These are phyloP conservation scores for Mycena albidolilacea DNA, from an alignment of 768 basidiomycete species.

Conservation along the genomic window DNA sequence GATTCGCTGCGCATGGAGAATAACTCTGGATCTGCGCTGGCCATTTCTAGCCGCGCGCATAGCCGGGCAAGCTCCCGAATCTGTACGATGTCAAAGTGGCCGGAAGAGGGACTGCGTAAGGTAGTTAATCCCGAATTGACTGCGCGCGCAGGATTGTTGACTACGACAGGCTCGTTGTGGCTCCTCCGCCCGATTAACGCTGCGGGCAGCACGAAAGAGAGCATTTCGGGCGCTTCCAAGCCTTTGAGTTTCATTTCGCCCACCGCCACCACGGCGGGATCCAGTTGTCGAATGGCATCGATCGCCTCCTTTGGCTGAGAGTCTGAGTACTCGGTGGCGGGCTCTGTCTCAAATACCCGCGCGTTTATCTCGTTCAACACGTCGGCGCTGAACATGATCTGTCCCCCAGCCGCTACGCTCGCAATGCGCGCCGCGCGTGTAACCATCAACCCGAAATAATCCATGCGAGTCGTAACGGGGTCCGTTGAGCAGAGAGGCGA, in stretches of 20 bases:
- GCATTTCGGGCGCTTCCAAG: constrained; percentile 88
- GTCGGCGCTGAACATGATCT: constrained; percentile 92
- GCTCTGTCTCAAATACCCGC: constrained; percentile 65
- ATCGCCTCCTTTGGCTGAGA: constrained; percentile 71
- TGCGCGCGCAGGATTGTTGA: constrained; percentile 43
- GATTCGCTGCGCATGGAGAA: background rate
- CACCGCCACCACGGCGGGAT: constrained; percentile 76
- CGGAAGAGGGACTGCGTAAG: constrained; percentile 44
- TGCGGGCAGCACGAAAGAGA: constrained; percentile 86
- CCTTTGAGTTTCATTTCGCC: constrained; percentile 96
- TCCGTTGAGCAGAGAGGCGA: constrained; percentile 90
- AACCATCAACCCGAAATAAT: constrained; percentile 97
- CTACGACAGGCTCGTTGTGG: constrained; percentile 55
- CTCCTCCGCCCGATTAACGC: constrained; percentile 80
- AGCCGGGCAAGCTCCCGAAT: background rate
- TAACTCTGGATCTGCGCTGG: background rate
- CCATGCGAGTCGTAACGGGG: constrained; percentile 93
- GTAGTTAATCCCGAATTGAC: constrained; percentile 46
- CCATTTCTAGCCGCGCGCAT: background rate
- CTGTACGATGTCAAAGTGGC: constrained; percentile 69
- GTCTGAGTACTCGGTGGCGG: constrained; percentile 72
- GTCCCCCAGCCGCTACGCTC: constrained; percentile 88
- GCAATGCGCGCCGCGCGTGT: constrained; percentile 92
- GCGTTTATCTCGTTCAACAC: constrained; percentile 86
- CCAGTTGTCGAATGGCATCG: constrained; percentile 81